Evolutionary conservation across 495 filamentous ascomycete species (phyloP).

Genomic region (Pseudoneurospora amorphoporcata): DNA sequence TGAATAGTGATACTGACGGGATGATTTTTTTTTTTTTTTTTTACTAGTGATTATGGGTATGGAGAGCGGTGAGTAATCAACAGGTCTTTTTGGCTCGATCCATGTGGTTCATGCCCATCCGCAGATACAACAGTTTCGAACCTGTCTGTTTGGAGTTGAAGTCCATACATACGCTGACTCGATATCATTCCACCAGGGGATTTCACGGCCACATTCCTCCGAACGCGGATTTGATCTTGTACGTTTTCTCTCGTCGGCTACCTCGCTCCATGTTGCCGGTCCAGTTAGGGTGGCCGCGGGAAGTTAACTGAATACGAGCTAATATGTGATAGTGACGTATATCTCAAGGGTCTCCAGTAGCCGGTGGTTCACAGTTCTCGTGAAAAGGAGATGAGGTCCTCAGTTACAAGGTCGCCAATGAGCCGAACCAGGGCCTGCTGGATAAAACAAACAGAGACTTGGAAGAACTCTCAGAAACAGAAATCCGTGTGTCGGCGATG

Average conservation of each 20-base stretch:
- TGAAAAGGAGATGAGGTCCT: neutral
- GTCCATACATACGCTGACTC: neutral
- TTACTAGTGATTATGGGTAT: constrained; percentile 74
- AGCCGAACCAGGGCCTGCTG: neutral
- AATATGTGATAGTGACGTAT: constrained; percentile 33
- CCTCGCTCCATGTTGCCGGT: neutral
- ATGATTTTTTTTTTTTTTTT: no score
- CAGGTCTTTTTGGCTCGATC: neutral
- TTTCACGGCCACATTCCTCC: constrained; percentile 55
- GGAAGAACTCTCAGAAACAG: neutral
- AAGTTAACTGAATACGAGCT: neutral
- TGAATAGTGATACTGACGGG: neutral
- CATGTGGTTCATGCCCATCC: neutral
- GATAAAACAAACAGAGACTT: neutral
- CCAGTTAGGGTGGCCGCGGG: constrained; percentile 6
- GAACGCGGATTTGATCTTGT: constrained; percentile 47
- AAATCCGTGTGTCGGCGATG: neutral
- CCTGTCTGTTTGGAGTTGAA: neutral
- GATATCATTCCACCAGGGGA: constrained; percentile 31
- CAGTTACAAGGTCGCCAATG: neutral
- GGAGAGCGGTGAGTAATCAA: constrained; percentile 49
- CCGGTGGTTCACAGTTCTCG: neutral
- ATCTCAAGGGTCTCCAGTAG: constrained; percentile 33
- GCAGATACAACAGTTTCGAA: neutral
- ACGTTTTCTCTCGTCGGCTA: constrained; percentile 16